These are phyloP conservation scores for Daldinia vernicosa DNA, from an alignment of 495 filamentous ascomycete genomes.

Conservation along the genomic window DNA sequence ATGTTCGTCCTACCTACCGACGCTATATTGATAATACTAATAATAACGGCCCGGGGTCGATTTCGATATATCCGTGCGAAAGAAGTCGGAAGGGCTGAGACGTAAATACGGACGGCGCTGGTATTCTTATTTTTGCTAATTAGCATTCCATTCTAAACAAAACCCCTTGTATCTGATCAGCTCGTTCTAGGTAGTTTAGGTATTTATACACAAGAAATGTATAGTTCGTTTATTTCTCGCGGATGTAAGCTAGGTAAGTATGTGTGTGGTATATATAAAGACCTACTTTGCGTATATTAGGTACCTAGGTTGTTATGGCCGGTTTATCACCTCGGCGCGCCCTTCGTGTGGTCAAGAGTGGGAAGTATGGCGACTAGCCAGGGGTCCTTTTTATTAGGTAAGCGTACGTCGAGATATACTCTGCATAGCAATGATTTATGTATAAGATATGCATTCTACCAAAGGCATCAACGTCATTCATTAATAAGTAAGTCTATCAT, in stretches of 20 bases:
- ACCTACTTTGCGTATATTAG: no score
- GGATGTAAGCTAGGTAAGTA: no score
- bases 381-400: background rate
- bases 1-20: background rate
- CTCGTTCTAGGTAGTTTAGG: no score
- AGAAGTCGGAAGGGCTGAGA: background rate
- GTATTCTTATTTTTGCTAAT: no score
- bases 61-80: background rate
- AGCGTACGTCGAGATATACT: background rate
- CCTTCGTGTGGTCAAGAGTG: slow-evolving; percentile 4
- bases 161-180: no score
- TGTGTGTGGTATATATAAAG: no score
- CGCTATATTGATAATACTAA: no score
- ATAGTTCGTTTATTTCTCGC: no score
- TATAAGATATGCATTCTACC: background rate
- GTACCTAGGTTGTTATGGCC: no score
- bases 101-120: background rate
- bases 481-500: slow-evolving; percentile 1
- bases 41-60: background rate
- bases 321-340: background rate
- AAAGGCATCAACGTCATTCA: background rate
- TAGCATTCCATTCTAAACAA: no score
- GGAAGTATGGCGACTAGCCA: background rate
- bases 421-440: background rate
- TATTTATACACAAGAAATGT: no score